These are phyloP conservation scores for Trichoderma semiorbis DNA, from an alignment of 2,329 filamentous ascomycete genomes.

Conservation along the genomic window DNA sequence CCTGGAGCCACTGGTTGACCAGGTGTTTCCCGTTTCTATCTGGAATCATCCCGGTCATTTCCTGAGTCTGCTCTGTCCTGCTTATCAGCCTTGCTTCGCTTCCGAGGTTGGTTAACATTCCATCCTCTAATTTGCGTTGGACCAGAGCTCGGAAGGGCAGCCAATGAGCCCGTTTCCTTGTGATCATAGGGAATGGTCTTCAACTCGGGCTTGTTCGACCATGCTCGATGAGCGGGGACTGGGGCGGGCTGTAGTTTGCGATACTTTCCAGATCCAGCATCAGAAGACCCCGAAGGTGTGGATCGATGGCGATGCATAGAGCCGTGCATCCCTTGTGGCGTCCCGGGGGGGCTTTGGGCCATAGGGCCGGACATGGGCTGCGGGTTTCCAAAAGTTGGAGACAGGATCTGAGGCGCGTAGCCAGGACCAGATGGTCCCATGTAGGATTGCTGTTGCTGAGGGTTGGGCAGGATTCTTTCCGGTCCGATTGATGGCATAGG, in stretches of 20 bases:
- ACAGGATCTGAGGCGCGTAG: constrained; percentile 34
- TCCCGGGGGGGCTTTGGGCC: constrained; percentile 36
- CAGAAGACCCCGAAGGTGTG: constrained; percentile 37
- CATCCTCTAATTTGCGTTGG: constrained; percentile 57
- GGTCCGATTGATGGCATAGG: constrained; percentile 30
- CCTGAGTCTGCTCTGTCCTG: constrained; percentile 32
- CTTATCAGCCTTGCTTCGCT: constrained; percentile 35
- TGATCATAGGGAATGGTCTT: constrained; percentile 58
- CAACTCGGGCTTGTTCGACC: constrained; percentile 48
- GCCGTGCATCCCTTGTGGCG: constrained; percentile 30
- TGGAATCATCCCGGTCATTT: constrained; percentile 37
- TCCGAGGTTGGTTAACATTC: constrained; percentile 45
- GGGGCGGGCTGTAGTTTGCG: constrained; percentile 58
- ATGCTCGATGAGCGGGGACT: constrained; percentile 49
- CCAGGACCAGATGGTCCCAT: constrained; percentile 35
- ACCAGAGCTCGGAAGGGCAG: constrained; percentile 53
- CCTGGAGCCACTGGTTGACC: not conserved
- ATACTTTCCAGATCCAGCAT: constrained; percentile 45
- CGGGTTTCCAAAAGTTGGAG: constrained; percentile 36
- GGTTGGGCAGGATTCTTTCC: constrained; percentile 36
- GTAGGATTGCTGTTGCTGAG: constrained; percentile 32
- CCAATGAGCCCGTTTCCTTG: constrained; percentile 54
- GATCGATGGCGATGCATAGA: constrained; percentile 36
- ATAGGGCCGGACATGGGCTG: constrained; percentile 30
- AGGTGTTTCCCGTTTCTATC: constrained; percentile 34